These are phyloP conservation scores for Quercus robur DNA, from an alignment of 306 rosid species.

Conservation along the genomic window DNA sequence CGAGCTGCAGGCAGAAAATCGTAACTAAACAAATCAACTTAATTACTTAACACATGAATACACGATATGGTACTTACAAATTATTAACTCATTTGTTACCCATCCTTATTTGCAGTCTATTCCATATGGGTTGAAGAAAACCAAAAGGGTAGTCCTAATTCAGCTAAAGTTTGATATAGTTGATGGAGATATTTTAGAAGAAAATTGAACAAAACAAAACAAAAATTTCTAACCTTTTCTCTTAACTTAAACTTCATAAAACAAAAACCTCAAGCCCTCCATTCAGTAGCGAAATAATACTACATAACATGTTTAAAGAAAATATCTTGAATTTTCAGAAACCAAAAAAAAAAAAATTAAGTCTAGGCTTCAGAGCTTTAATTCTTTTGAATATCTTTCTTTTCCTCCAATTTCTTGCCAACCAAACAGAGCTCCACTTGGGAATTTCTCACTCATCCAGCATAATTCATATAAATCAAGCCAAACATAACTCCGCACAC, in stretches of 20 bases:
- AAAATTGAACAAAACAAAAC: too few relatives aligned
- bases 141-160: background rate
- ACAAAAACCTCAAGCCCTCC: background rate
- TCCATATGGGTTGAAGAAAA: too few relatives aligned
- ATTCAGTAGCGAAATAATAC: background rate
- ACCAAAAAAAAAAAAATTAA: background rate
- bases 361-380: background rate
- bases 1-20: slow-evolving; percentile 39
- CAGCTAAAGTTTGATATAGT: background rate
- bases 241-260: background rate
- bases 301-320: background rate
- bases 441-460: background rate
- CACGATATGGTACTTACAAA: background rate
- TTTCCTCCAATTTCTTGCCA: background rate
- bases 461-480: background rate
- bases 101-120: background rate
- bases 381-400: background rate
- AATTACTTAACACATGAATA: background rate
- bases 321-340: background rate
- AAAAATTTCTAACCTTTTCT: too few relatives aligned
- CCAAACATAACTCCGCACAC: background rate
- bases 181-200: background rate
- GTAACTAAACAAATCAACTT: background rate
- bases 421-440: background rate
- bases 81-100: background rate